Conservation (phyloP, 202 grass and related monocot genomes). For the Schoenoplectus triqueter region DNA sequence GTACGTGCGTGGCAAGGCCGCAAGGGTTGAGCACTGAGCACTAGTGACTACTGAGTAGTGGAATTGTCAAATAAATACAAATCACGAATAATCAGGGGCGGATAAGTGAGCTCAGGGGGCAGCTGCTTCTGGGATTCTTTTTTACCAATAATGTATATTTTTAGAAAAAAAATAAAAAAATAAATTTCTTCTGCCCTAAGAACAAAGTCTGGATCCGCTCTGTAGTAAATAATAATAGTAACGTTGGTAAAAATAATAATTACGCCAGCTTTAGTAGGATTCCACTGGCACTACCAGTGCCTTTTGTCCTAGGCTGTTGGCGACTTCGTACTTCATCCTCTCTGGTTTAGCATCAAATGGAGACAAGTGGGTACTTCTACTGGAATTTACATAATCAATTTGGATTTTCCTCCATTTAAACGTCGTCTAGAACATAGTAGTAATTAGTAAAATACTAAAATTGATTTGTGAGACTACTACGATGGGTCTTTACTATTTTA, state of each 20-base stretch:
- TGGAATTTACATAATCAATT: constrained; percentile 16
- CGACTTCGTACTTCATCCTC: background rate
- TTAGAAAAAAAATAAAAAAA: no score
- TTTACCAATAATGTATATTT: no score
- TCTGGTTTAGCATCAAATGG: background rate
- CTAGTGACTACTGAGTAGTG: background rate
- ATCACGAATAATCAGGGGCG: no score
- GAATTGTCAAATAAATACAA: background rate
- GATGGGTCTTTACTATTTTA: background rate
- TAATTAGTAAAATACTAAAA: background rate
- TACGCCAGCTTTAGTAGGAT: background rate
- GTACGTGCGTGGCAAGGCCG: background rate
- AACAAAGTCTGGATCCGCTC: no score
- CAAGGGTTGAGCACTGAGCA: background rate
- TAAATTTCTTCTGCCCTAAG: no score
- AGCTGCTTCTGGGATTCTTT: no score
- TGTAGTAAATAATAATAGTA: background rate
- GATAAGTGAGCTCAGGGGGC: no score
- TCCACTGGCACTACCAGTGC: background rate
- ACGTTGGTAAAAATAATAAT: background rate
- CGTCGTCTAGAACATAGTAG: background rate
- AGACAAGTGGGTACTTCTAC: background rate
- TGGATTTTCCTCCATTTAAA: constrained; percentile 12
- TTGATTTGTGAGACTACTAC: background rate
- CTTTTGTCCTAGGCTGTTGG: background rate